These are phyloP conservation scores for Fagus sylvatica DNA, from an alignment of 306 rosid genomes.

Conservation along the genomic window DNA sequence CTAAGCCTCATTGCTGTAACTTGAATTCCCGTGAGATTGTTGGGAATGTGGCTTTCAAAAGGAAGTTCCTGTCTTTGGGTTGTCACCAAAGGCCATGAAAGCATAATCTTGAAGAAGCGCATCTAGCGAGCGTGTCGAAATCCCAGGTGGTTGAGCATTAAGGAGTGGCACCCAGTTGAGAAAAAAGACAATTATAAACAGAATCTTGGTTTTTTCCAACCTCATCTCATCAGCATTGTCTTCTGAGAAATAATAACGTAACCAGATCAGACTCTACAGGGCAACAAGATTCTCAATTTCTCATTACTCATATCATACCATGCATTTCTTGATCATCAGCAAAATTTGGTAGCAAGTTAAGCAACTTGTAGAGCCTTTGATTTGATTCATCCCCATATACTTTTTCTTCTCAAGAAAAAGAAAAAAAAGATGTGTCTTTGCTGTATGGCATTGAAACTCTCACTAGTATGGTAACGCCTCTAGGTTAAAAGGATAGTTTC, in stretches of 20 bases:
- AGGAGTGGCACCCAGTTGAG: slow-evolving; percentile 21
- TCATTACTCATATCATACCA: background rate
- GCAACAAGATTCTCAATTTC: no score
- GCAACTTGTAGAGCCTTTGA: background rate
- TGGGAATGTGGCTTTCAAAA: slow-evolving; percentile 35
- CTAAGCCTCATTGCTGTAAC: slow-evolving; percentile 46
- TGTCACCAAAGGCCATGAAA: slow-evolving; percentile 31
- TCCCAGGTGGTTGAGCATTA: slow-evolving; percentile 20
- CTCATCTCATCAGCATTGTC: slow-evolving; percentile 40
- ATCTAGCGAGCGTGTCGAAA: slow-evolving; percentile 41
- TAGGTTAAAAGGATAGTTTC: background rate
- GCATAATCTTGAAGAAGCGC: slow-evolving; percentile 47
- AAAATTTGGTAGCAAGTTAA: background rate
- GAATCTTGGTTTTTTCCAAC: slow-evolving; percentile 12
- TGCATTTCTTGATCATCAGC: background rate
- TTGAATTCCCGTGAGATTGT: slow-evolving; percentile 38
- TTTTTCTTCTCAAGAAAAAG: background rate
- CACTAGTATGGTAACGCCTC: background rate
- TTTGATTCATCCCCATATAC: background rate
- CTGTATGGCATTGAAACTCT: slow-evolving; percentile 18
- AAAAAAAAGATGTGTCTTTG: background rate
- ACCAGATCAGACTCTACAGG: background rate
- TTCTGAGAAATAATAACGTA: background rate
- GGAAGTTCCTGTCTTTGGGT: slow-evolving; percentile 39
- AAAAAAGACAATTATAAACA: slow-evolving; percentile 20